Evolutionary conservation across 2,329 filamentous ascomycete species (phyloP).

Genomic region (Blumeria graminis): DNA sequence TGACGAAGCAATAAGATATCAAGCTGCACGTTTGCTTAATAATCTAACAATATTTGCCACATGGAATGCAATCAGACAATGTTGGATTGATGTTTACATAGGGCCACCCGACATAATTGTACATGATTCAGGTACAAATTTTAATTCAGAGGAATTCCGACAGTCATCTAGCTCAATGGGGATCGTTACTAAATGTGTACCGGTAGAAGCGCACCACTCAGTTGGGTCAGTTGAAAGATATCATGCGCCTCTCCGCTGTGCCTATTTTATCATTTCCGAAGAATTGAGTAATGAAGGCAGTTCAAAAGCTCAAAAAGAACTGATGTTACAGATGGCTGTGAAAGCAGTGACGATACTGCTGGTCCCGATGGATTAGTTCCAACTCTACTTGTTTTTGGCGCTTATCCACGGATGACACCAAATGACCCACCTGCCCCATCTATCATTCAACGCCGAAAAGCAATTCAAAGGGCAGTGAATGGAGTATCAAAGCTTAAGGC

Average conservation of each 20-base stretch:
- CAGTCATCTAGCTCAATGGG: too few relatives aligned
- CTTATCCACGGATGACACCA: neutral
- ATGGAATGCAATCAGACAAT: constrained; percentile 1
- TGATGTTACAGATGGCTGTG: neutral
- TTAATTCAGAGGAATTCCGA: too few relatives aligned
- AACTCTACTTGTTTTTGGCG: neutral
- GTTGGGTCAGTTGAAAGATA: neutral
- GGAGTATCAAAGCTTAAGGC: neutral
- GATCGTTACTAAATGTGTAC: too few relatives aligned
- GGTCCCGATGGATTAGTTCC: neutral
- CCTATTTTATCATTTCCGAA: neutral
- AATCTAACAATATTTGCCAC: neutral
- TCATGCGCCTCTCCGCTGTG: neutral
- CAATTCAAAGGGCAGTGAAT: neutral
- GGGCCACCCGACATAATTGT: too few relatives aligned
- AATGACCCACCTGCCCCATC: neutral
- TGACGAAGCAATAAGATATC: constrained; percentile 2
- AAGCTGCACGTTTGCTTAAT: constrained; percentile 1
- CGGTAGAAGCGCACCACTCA: too few relatives aligned
- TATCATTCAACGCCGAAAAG: neutral
- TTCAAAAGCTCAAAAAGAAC: too few relatives aligned
- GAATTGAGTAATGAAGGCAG: neutral
- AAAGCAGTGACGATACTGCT: neutral
- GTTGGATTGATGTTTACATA: constrained; percentile 4
- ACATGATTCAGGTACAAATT: too few relatives aligned